Evolutionary conservation across 192 early-diverging fungal species (phyloP).

Genomic region (Mortierella claussenii): DNA sequence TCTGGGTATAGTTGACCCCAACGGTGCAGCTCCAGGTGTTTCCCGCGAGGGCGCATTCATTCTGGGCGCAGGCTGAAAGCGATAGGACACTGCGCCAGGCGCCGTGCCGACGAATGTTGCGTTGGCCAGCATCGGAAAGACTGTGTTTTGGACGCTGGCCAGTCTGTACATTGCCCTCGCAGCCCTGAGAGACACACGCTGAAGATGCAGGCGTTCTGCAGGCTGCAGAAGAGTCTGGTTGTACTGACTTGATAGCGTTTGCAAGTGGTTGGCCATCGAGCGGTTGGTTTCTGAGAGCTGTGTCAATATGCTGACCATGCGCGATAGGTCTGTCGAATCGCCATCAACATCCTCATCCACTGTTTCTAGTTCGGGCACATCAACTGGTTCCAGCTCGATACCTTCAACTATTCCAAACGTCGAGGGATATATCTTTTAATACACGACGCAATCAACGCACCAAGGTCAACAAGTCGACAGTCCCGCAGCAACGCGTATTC

Average conservation of each 20-base stretch:
- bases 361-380: conserved; percentile 29
- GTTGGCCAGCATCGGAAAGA: conserved; percentile 51
- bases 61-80: conserved; percentile 22
- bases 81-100: conserved; percentile 26
- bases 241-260: conserved; percentile 26
- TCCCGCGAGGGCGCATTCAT: background rate
- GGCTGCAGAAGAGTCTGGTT: conserved; percentile 2
- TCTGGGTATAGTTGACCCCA: no score
- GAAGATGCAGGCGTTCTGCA: conserved; percentile 13
- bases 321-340: conserved; percentile 35
- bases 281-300: conserved; percentile 39
- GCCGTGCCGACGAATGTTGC: conserved; percentile 37
- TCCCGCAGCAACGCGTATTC: no score
- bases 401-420: conserved; percentile 15
- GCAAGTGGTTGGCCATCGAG: conserved; percentile 33
- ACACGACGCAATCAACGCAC: no score
- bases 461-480: no score
- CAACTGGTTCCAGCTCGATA: conserved; percentile 30
- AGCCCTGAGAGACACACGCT: conserved; percentile 27
- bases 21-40: no score
- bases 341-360: conserved; percentile 30
- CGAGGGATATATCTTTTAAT: background rate
- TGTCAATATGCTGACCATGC: conserved; percentile 31
- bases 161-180: conserved; percentile 49
- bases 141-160: conserved; percentile 49